Conservation (phyloP, 2,329 filamentous ascomycete genomes). For the Didymosphaeria variabile region DNA sequence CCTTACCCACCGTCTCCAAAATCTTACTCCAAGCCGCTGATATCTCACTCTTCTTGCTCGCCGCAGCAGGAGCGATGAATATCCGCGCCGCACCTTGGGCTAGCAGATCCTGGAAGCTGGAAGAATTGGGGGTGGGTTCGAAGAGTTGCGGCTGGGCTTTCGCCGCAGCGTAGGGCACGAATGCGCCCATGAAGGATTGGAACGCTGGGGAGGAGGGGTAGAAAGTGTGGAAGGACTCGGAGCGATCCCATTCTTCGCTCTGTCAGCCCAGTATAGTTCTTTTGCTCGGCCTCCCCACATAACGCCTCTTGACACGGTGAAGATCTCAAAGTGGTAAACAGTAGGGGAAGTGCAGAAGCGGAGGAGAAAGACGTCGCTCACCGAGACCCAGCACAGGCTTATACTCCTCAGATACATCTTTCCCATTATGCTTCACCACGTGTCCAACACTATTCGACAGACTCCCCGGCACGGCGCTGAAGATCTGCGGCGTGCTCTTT, state of each 20-base stretch:
- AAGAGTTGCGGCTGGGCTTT: neutral
- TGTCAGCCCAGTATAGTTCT: neutral
- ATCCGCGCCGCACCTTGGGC: constrained; percentile 1
- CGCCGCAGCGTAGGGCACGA: neutral
- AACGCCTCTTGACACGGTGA: neutral
- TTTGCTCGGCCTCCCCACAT: no score
- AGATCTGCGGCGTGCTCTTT: neutral
- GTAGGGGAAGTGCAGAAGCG: no score
- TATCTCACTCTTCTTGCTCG: neutral
- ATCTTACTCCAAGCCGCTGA: neutral
- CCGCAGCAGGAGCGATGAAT: neutral
- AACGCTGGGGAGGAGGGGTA: constrained; percentile 2
- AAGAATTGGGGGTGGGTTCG: neutral
- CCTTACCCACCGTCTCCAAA: neutral
- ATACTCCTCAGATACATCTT: constrained; percentile 5
- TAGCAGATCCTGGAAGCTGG: neutral
- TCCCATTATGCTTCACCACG: constrained; percentile 1
- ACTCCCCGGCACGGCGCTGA: neutral
- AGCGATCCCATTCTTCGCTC: neutral
- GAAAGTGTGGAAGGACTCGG: constrained; percentile 3
- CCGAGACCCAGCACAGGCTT: neutral
- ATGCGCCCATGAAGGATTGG: neutral
- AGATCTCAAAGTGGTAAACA: neutral
- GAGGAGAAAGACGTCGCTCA: neutral
- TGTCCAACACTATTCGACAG: neutral